Conservation (phyloP, 306 rosid genomes). For the Rosa chinensis region DNA sequence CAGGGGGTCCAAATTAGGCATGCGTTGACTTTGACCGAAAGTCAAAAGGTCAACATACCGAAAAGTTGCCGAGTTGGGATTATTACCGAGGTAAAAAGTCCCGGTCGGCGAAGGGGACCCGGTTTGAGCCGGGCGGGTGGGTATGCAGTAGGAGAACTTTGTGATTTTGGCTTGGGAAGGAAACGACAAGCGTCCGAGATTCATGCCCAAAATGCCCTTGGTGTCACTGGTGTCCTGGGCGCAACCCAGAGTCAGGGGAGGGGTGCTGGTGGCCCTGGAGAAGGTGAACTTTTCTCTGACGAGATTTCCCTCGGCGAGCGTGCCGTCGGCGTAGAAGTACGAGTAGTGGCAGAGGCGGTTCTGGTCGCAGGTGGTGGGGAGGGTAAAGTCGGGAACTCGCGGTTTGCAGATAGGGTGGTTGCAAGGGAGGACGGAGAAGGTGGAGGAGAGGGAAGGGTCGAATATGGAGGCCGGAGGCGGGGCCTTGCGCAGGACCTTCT, state of each 20-base stretch:
- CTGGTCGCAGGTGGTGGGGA: constrained; percentile 84
- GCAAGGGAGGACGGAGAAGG: constrained; percentile 75
- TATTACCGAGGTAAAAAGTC: constrained; percentile 63
- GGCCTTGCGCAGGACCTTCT: constrained; percentile 20
- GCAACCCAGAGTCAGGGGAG: constrained; percentile 79
- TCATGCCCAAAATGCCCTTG: constrained; percentile 96
- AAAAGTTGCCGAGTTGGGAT: constrained; percentile 56
- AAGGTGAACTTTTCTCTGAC: constrained; percentile 65
- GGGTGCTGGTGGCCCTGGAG: constrained; percentile 60
- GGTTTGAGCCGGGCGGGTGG: constrained; percentile 30
- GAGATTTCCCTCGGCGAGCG: constrained; percentile 90
- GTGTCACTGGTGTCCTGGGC: constrained; percentile 50
- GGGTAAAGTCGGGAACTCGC: constrained; percentile 79
- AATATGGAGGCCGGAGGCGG: constrained; percentile 53
- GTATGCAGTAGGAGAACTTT: constrained; percentile 82
- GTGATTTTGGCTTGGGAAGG: constrained; percentile 67
- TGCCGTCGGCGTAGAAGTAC: constrained; percentile 91
- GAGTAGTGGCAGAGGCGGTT: constrained; percentile 92
- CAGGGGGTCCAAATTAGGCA: constrained; percentile 78
- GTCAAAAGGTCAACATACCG: constrained; percentile 52
- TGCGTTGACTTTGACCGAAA: constrained; percentile 50
- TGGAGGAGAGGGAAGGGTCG: constrained; percentile 80
- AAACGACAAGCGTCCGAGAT: constrained; percentile 62
- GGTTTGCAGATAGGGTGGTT: constrained; percentile 83
- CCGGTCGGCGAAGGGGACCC: constrained; percentile 43